Evolutionary conservation across 805 yeast genomes (phyloP), one percentile per base, ranked within the genome.

Genomic region (Saturnispora hagleri): DNA sequence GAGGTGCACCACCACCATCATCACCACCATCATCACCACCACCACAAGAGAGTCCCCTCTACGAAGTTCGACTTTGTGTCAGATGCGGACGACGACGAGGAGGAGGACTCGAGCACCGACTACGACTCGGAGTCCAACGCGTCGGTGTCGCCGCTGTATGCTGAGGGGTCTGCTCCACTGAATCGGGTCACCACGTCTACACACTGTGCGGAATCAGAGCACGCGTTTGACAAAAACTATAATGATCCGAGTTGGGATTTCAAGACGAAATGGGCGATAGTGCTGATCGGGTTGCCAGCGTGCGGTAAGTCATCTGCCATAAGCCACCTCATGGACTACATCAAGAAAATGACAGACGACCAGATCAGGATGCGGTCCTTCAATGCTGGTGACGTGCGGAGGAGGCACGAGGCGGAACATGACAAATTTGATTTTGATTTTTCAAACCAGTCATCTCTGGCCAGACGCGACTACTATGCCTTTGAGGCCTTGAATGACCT

Each of bases 381-480:
- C 59, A 77, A 77, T 56, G 81, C 81, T 27, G 82, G 82, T 24
- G 73, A 77, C 55, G 69, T 76, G 20, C 65, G 82, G 51, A 66
- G 82, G 51, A 63, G 63, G 48, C 61, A 65, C 46, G 69, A 66
- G 50, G 66, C 20, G 52, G 56, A 48, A 28, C 17, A 43, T 20
- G 47, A 46, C 15, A 63, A 58, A 33, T 57, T 63, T 43, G 66
- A 63, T 51, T 66, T 66, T 47, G 54, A 61, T 53, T 64, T 65
- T 43, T 80, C 78, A 43, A 43, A 51, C 12, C 33, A 45, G 17
- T 26, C 47, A 4, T 77, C 85, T 4, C 77, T 77, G 10, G 72
- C 75, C 31, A 71, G 87, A 44, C 77, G 97, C 57, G 97, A 91
- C 60, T 77, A 81, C 62, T 93, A 96, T 95, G 98, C 98, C 0